Base-by-base conservation (phyloP, 2,329 filamentous ascomycete genomes). In the Colletotrichum spinosum region DNA sequence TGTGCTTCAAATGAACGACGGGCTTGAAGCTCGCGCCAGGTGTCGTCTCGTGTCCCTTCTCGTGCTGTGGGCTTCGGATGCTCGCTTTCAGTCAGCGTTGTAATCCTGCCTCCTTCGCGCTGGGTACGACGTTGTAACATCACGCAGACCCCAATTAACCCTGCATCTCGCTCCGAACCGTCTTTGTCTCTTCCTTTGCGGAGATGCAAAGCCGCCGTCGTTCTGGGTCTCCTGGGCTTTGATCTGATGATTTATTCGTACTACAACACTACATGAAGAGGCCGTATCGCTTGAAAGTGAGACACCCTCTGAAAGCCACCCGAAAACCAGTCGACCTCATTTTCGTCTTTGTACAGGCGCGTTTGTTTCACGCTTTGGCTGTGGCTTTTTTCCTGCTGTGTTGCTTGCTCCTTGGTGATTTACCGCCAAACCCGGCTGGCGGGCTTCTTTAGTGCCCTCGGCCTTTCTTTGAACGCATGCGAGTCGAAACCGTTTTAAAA, bases 311-410 rank as follows among this genome's bases (percentile, higher is more conserved):
- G 15, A 44, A 39, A 11, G 10, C 15, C 45, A 41, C n/a, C 4
- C 37, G 17, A 41, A 25, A 33, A n/a, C 13, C 39, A 51, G 51
- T 25, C 57, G 51, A 38, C 58, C 48, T 38, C 62, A 50, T 17
- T 41, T 45, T 34, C 33, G 4, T 41, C 44, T 60, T 60, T 45
- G 50, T 39, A 6, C n/a, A 25, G 25, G 9, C 56, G 25, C 57
- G 33, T 51, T 25, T 33, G 61, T 65, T 65, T 65, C 51, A 61
- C 56, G 39, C 57, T 52, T 41, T 55, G 45, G 51, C 17, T 55
- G 60, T 65, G 57, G 51, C 62, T 62, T 44, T 56, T 46, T 46
- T 13, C 17, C 10, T 39, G 41, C 17, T 44, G 17, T 15, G 17
- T 46, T 2, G 15, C n/a, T 10, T 39, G 34, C 55, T 25, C 15